Evolutionary conservation across 2,329 filamentous ascomycete species (phyloP).

Genomic region (Fonsecaea pugnacius): DNA sequence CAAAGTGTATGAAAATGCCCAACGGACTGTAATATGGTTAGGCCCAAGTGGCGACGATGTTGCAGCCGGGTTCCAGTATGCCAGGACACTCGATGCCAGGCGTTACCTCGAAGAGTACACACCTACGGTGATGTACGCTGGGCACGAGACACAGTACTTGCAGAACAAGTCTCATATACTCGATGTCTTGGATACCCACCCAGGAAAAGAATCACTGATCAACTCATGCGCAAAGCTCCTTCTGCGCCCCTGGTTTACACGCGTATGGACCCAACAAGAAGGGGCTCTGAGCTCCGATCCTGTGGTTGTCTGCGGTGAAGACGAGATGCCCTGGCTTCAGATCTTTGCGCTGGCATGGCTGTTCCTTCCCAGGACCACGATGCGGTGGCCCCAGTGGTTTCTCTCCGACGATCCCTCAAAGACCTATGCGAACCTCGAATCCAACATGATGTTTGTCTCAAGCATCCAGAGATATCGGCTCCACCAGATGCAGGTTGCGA

Average conservation of each 20-base stretch:
- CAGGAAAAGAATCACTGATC: slow-evolving; percentile 18
- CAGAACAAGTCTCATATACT: slow-evolving; percentile 25
- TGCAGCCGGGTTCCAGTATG: slow-evolving; percentile 17
- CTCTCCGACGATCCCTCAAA: slow-evolving; percentile 9
- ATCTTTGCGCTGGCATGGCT: slow-evolving; percentile 24
- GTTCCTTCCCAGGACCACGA: slow-evolving; percentile 19
- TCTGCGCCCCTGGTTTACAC: slow-evolving; percentile 22
- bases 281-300: slow-evolving; percentile 19
- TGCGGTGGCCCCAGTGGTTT: slow-evolving; percentile 27
- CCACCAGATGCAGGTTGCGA: slow-evolving; percentile 6
- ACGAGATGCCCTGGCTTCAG: slow-evolving; percentile 23
- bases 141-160: slow-evolving; percentile 4
- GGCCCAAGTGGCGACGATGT: slow-evolving; percentile 10
- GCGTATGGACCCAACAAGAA: slow-evolving; percentile 27
- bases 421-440: slow-evolving; percentile 18
- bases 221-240: slow-evolving; percentile 23
- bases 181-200: slow-evolving; percentile 20
- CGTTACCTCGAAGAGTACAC: slow-evolving; percentile 16
- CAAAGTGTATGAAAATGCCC: slow-evolving; percentile 25
- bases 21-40: slow-evolving; percentile 23
- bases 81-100: slow-evolving; percentile 16
- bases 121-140: slow-evolving; percentile 9
- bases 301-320: slow-evolving; percentile 16
- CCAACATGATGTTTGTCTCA: slow-evolving; percentile 15
- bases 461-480: slow-evolving; percentile 23